A percentile compares a stretch with the other conserved stretches of the same genome.
Conservation (phyloP, 176 grass and related monocot species). For the Lolium rigidum region DNA sequence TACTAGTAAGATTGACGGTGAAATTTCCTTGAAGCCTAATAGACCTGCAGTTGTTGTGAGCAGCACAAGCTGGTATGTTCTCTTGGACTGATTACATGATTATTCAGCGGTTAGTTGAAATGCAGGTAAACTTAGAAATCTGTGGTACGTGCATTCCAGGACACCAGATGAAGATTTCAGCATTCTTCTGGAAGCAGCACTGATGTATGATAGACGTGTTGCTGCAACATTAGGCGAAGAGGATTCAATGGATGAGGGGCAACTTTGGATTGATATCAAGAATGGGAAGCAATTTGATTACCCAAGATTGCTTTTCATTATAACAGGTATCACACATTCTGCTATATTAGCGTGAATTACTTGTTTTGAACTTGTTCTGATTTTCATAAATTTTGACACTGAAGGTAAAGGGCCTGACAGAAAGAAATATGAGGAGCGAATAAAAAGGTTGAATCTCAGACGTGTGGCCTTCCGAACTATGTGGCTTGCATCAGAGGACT, state of each 20-base stretch:
- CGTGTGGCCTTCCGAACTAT: slow-evolving; percentile 93
- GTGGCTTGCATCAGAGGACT: slow-evolving; percentile 97
- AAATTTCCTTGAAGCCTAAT: slow-evolving; percentile 76
- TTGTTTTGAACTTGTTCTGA: slow-evolving; percentile 14
- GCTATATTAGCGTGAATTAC: slow-evolving; percentile 26
- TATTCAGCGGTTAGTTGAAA: slow-evolving; percentile 17
- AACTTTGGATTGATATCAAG: slow-evolving; percentile 79
- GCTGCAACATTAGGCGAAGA: slow-evolving; percentile 78
- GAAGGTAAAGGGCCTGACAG: slow-evolving; percentile 99
- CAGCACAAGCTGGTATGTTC: slow-evolving; percentile 94
- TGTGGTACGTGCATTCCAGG: slow-evolving; percentile 58
- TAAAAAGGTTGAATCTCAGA: slow-evolving; percentile 87
- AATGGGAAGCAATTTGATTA: slow-evolving; percentile 70
- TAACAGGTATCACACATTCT: slow-evolving; percentile 75
- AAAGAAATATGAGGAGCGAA: slow-evolving; percentile 85
- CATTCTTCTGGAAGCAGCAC: slow-evolving; percentile 92
- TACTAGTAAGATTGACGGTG: slow-evolving; percentile 50
- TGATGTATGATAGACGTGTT: slow-evolving; percentile 95
- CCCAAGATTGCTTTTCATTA: slow-evolving; percentile 87
- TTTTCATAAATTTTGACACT: slow-evolving; percentile 28
- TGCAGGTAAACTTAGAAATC: background rate
- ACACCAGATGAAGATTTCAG: slow-evolving; percentile 97
- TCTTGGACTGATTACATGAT: slow-evolving; percentile 28
- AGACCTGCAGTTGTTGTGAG: slow-evolving; percentile 89
- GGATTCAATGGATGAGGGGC: slow-evolving; percentile 79